Conservation (phyloP, 805 yeast species). For the Wickerhamiella kazuoi region DNA sequence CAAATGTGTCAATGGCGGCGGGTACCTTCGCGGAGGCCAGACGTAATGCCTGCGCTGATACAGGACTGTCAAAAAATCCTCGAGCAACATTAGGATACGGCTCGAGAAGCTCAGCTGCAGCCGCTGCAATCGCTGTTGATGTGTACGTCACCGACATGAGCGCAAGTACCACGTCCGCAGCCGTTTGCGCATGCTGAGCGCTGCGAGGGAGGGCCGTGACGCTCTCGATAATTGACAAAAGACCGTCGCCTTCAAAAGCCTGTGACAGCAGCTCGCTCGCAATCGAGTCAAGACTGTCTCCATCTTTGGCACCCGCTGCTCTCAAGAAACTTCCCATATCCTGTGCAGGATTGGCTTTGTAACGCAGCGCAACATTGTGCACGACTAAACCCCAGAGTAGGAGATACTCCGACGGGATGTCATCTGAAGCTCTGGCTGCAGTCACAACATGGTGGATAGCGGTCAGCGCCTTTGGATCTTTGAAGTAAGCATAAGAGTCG, state of each 20-base stretch:
- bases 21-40: constrained; percentile 66
- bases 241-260: constrained; percentile 5
- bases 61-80: constrained; percentile 31
- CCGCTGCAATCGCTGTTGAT: constrained; percentile 28
- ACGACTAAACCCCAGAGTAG: constrained; percentile 19
- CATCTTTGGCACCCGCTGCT: constrained; percentile 2
- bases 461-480: constrained; percentile 10
- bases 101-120: constrained; percentile 27
- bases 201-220: constrained; percentile 2
- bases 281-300: constrained; percentile 1
- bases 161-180: constrained; percentile 17
- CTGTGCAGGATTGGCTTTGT: constrained; percentile 7
- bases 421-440: not conserved
- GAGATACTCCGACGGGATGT: constrained; percentile 1
- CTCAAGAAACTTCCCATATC: not conserved
- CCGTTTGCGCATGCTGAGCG: constrained; percentile 11
- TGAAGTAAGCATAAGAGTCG: constrained; percentile 7
- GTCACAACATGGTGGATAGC: constrained; percentile 9
- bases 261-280: constrained; percentile 3
- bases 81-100: constrained; percentile 30
- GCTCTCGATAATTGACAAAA: constrained; percentile 7
- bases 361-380: constrained; percentile 13
- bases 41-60: constrained; percentile 28
- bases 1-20: constrained; percentile 36
- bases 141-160: constrained; percentile 34